Evolutionary conservation across 441 rosid genomes (phyloP), one percentile per base, ranked within the genome.

Genomic region (Eruca vesicaria): DNA sequence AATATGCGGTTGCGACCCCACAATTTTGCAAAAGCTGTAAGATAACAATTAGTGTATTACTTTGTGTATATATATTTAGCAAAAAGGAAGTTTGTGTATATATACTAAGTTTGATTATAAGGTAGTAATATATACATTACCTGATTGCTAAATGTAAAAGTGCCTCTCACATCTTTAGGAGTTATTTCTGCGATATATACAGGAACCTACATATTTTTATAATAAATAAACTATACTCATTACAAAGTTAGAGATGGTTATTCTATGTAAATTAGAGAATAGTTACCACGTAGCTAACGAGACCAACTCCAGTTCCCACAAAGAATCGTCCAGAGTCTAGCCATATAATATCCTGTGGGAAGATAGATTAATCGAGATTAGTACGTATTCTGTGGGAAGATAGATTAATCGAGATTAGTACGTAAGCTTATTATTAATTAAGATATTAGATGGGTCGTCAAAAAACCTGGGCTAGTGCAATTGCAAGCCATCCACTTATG

Each of bases 131-230:
- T 16, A 50, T 50, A 19, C 11, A 50, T 50, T 50, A 50, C 56
- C 56, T 89, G 93, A 80, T 90, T 86, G 48, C 82, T 82, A 23
- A 94, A 79, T 18, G 96, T 87, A 83, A 86, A 89, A 69, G 91
- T 90, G 78, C 98, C 97, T 70, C 96, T 79, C 59, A 92, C 84
- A 73, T 84, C 70, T 80, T 90, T 92, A 0, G 97, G 97, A 6
- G 96, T 84, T 43, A 92, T 82, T 85, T 94, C 97, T 66, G 98
- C 97, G 10, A 94, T 87, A 73, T 82, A 91, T 10, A 94, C 66
- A 53, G 78, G 81, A 52, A 78, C 11, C 81, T 68, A 69, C 28
- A 53, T 10, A 53, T 19, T 53, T 53, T 35, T 35, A 9, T 35
- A 35, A 53, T 9, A 53, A 7, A n/a, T 50, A 3, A 45, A 38